A percentile compares a stretch with the other conserved stretches of the same genome.
Evolutionary conservation across 768 basidiomycete species (phyloP).

Genomic region (Boletellus ananas): DNA sequence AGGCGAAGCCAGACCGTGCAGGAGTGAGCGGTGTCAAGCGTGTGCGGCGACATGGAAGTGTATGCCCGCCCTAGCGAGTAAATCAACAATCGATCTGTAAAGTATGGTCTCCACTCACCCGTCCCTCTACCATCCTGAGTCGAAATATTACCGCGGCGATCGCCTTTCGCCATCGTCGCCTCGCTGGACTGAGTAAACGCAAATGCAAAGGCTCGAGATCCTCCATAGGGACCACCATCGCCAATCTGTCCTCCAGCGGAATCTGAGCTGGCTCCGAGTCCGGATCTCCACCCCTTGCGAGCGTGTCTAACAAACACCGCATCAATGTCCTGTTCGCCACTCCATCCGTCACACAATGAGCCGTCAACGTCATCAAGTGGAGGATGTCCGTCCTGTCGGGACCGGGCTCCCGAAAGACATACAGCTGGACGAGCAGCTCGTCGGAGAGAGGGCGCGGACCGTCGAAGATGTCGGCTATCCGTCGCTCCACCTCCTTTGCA

Average conservation of each 20-base stretch:
- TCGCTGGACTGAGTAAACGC: slow-evolving; percentile 31
- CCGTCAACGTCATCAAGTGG: slow-evolving; percentile 42
- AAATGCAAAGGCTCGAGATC: slow-evolving; percentile 34
- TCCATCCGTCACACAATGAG: slow-evolving; percentile 54
- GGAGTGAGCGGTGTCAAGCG: slow-evolving; percentile 34
- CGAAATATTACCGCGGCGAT: slow-evolving; percentile 37
- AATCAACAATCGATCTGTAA: background rate
- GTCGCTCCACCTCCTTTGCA: slow-evolving; percentile 31
- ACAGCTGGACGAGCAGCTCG: slow-evolving; percentile 39
- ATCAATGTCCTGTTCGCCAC: slow-evolving; percentile 40
- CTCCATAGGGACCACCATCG: slow-evolving; percentile 32
- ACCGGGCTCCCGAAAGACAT: slow-evolving; percentile 35
- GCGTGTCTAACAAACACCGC: slow-evolving; percentile 44
- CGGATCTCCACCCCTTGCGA: slow-evolving; percentile 18
- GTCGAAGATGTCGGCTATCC: slow-evolving; percentile 30
- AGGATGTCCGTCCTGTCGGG: slow-evolving; percentile 31
- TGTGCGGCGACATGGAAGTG: slow-evolving; percentile 44
- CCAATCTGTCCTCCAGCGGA: slow-evolving; percentile 38
- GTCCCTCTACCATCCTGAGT: slow-evolving; percentile 31
- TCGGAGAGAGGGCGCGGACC: slow-evolving; percentile 38
- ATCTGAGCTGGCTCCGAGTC: slow-evolving; percentile 9
- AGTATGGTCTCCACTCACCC: slow-evolving; percentile 27
- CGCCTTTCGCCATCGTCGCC: slow-evolving; percentile 44
- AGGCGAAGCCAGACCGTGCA: slow-evolving; percentile 32
- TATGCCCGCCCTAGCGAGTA: slow-evolving; percentile 49